These are phyloP conservation scores for Emergomyces pasteurianus DNA, from an alignment of 2,329 filamentous ascomycete species.

Conservation along the genomic window DNA sequence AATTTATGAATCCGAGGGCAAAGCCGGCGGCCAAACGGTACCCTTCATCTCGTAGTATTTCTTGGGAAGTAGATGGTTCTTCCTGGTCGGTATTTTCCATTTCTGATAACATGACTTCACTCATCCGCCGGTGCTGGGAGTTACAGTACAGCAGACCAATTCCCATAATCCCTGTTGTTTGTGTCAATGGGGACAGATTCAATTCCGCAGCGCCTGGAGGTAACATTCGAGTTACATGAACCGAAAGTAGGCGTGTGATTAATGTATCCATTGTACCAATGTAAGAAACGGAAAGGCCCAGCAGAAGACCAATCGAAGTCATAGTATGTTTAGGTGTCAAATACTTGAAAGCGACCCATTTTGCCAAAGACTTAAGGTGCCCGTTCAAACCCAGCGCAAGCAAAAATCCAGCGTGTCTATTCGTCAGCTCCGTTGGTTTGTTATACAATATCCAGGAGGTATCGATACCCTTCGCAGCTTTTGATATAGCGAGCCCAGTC, in stretches of 20 bases:
- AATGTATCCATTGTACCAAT: conserved; percentile 95
- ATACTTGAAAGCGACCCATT: conserved; percentile 98
- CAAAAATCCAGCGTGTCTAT: conserved; percentile 90
- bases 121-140: conserved; percentile 96
- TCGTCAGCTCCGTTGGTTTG: conserved; percentile 83
- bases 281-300: conserved; percentile 87
- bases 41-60: conserved; percentile 82
- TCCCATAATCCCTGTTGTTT: conserved; percentile 94
- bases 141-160: conserved; percentile 90
- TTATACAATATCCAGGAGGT: conserved; percentile 99
- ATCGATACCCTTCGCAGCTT: conserved; percentile 82
- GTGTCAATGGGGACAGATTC: conserved; percentile 82
- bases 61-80: conserved; percentile 54
- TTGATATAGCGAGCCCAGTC: conserved; percentile 83
- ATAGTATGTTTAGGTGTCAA: conserved; percentile 98
- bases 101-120: conserved; percentile 96
- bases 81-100: conserved; percentile 80
- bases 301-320: conserved; percentile 91
- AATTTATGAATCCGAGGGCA: conserved; percentile 84
- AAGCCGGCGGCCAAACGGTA: conserved; percentile 92
- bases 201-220: conserved; percentile 86
- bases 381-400: conserved; percentile 86
- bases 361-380: conserved; percentile 84
- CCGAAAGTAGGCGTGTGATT: conserved; percentile 83
- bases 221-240: conserved; percentile 91